Base-by-base conservation (phyloP, 805 yeast genomes). In the Lachancea sp. region DNA sequence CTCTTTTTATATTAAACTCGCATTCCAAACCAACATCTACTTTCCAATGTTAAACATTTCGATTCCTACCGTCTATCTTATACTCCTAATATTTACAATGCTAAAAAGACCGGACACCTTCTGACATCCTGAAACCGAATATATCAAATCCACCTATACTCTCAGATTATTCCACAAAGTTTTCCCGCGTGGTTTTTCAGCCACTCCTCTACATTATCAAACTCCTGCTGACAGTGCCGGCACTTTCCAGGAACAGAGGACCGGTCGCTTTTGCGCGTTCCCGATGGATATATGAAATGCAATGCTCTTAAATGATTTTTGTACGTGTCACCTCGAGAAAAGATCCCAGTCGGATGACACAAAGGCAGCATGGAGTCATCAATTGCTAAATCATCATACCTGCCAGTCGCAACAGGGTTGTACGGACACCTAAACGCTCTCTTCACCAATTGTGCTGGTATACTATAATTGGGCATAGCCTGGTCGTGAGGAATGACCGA, bases 261-360 rank as follows among this genome's bases (percentile, higher is more conserved):
- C 50, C 97, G 74, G 55, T 86, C 84, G 49, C 77, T 80, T 65
- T 88, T 87, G 59, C 81, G 78, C 3, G 95, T 88, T 6, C 95
- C 95, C 33, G 75, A 75, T 4, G 96, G 96, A 63, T 89, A 89
- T 52, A 78, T 83, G 62, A 89, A 89, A 60, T 89, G 97, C 49
- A 89, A 74, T 1, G 96, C 95, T 62, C 85, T 86, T 49, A 89
- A 70, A 65, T 89, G 97, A 65, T 89, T 89, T 59, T 89, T 89
- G 67, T 79, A 89, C 3, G 97, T 89, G 60, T 89, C 97, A 61
- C 96, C 85, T 41, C 97, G 73, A 11, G 89, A 80, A 57, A 89
- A 89, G 26, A 85, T 81, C 4, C 97, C 97, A 7, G 87, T 78
- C 44, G 78, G 77, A 60, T 89, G 97, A 60, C 96, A 88, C 40